Conservation (phyloP, 108 stramenopile species). For the Parmales sp. region DNA sequence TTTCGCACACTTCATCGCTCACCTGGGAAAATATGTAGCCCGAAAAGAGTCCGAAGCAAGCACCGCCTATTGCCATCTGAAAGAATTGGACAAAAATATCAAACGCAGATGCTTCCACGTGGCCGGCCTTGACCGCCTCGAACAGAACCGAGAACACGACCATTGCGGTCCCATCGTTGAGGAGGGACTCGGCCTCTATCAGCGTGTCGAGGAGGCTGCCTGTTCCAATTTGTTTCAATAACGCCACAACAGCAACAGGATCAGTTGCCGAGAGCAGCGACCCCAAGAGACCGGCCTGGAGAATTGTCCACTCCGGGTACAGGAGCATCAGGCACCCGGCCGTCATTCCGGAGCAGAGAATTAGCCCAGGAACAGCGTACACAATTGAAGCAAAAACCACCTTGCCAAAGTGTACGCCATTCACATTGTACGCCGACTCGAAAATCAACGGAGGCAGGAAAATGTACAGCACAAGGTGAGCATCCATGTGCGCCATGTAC, state of each 20-base stretch:
- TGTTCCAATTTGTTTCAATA: conserved; percentile 34
- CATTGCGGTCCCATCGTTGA: conserved; percentile 49
- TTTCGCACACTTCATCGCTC: too few relatives aligned
- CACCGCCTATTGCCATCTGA: conserved; percentile 20
- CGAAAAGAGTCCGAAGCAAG: conserved; percentile 8
- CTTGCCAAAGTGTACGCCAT: background rate
- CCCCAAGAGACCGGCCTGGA: conserved; percentile 38
- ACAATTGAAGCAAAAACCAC: background rate
- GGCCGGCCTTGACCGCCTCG: background rate
- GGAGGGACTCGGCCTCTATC: conserved; percentile 43
- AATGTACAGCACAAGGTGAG: conserved; percentile 35
- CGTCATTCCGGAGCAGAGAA: conserved; percentile 14
- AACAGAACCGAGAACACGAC: conserved; percentile 42
- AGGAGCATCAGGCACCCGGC: conserved; percentile 12
- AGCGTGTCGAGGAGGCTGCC: conserved; percentile 29
- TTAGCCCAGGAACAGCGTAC: conserved; percentile 15
- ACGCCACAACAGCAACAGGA: conserved; percentile 49
- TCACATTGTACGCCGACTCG: conserved; percentile 18
- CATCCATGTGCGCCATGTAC: conserved; percentile 13
- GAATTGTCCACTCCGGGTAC: conserved; percentile 18
- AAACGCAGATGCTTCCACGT: background rate
- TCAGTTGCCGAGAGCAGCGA: conserved; percentile 56
- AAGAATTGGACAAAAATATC: conserved; percentile 13
- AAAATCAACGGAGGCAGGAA: conserved; percentile 65
- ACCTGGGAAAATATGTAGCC: conserved; percentile 14